phyloP scores from a whole-genome alignment of 1,284 basidiomycete species.

The Albatrellus sp. region DNA sequence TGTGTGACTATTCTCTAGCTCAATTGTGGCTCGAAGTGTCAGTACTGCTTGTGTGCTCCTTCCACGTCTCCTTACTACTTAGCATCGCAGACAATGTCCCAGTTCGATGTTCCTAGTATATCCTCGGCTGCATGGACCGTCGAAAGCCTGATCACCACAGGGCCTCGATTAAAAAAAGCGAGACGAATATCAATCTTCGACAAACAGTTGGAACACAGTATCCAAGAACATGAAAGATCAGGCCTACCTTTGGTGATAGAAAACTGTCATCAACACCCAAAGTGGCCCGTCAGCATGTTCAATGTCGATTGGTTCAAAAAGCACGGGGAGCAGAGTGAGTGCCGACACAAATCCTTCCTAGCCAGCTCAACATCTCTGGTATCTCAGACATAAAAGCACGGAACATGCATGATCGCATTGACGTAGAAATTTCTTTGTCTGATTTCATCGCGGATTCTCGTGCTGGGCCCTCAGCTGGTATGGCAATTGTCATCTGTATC shows the following conservation, averaged over 20 bases:
- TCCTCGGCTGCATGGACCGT: slow-evolving; percentile 34
- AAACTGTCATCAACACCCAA: slow-evolving; percentile 35
- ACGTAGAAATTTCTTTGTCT: slow-evolving; percentile 27
- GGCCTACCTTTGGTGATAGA: slow-evolving; percentile 53
- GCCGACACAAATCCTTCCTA: slow-evolving; percentile 5
- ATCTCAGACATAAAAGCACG: slow-evolving; percentile 36
- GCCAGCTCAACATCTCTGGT: not conserved
- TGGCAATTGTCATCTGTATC: no score
- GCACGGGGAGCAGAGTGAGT: slow-evolving; percentile 23
- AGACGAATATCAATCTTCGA: slow-evolving; percentile 23
- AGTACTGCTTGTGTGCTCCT: no score
- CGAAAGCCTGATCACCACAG: slow-evolving; percentile 23
- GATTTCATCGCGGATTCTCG: slow-evolving; percentile 33
- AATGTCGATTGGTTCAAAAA: slow-evolving; percentile 29
- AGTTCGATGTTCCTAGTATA: not conserved
- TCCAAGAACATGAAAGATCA: slow-evolving; percentile 32
- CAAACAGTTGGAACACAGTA: slow-evolving; percentile 13
- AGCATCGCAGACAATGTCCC: not conserved
- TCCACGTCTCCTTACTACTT: no score
- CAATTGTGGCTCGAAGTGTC: no score
- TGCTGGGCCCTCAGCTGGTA: not conserved
- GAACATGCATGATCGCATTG: slow-evolving; percentile 38
- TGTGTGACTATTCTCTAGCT: no score
- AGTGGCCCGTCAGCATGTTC: slow-evolving; percentile 45
- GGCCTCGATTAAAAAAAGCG: slow-evolving; percentile 28